Evolutionary conservation across 352 stramenopile species (phyloP), one percentile per base, ranked within the genome.

Genomic region (Globisporangium canariense): DNA sequence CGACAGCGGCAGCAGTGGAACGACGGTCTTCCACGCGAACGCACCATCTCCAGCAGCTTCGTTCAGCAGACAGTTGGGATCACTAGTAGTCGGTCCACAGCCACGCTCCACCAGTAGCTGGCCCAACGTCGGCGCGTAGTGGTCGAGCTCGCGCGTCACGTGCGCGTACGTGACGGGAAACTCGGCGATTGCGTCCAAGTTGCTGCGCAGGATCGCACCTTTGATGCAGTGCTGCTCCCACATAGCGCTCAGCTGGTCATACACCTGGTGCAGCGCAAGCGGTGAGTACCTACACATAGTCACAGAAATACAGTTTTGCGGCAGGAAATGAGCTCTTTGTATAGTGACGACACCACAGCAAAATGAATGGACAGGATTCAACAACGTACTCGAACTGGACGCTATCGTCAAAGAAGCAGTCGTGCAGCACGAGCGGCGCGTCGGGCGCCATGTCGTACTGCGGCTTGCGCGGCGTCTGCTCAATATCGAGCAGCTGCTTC

Each of bases 381-480:
- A 18, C 14, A 14, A 80, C 63, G 59, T 71, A 89, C 59, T 82
- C 61, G 56, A 98, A 96, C 41, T 76, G 16, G 34, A 98, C 68
- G 69, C 93, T 83, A 14, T 88, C 78, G 16, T 88, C 78, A 72
- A 98, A 99, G 49, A 84, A 77, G 75, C 98, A 99, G 66, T 98
- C 86, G 71, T 99, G 97, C 8, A 99, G 76, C n/a, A 99, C 96
- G 58, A 99, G 88, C 45, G 97, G 94, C 16, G 81, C 70, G 58
- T 99, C 97, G 7, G 88, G 78, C 1, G 98, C 97, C 81, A 99
- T 96, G 43, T 97, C 77, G 80, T 99, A 99, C 75, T 96, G 88
- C 30, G 88, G 89, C 66, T 93, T 89, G 54, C 88, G 83, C 7
- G 88, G 88, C n/a, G 76, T 92, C 58, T 76, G 65, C 49, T 80